Conservation (phyloP, 208 protist species). For the Trypanosoma platydactyli region DNA sequence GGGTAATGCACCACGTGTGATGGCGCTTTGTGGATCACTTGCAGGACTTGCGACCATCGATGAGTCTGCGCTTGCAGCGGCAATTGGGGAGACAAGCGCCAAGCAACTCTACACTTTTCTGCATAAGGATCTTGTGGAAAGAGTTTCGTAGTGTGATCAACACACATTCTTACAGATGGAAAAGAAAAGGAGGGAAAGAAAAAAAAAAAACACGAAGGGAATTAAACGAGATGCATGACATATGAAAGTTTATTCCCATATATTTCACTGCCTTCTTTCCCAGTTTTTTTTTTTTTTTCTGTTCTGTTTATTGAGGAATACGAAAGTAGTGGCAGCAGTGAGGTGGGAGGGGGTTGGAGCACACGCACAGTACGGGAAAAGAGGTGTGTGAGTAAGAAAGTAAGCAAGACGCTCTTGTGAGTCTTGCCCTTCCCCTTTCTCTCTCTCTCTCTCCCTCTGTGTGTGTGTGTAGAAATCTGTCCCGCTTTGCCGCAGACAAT, state of each 20-base stretch:
- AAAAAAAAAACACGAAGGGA: background rate
- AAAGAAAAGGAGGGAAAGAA: background rate
- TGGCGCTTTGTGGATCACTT: conserved; percentile 74
- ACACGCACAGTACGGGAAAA: background rate
- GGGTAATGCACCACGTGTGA: conserved; percentile 55
- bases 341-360: background rate
- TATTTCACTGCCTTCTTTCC: conserved; percentile 9
- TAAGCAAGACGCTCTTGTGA: background rate
- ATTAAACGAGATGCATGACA: conserved; percentile 13
- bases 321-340: conserved; percentile 1
- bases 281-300: conserved; percentile 8
- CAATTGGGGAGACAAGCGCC: conserved; percentile 53
- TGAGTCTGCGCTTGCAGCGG: conserved; percentile 42
- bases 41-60: conserved; percentile 73
- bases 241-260: conserved; percentile 12
- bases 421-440: background rate
- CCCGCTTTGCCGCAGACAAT: background rate
- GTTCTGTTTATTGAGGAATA: background rate
- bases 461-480: no score
- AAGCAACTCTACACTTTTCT: conserved; percentile 61
- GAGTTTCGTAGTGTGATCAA: conserved; percentile 12
- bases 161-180: no score
- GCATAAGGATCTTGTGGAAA: conserved; percentile 44
- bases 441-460: background rate
- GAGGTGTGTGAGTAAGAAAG: background rate